Evolutionary conservation across 108 stramenopile genomes (phyloP), one percentile per base, ranked within the genome.

Genomic region (Nitzschia sp.): DNA sequence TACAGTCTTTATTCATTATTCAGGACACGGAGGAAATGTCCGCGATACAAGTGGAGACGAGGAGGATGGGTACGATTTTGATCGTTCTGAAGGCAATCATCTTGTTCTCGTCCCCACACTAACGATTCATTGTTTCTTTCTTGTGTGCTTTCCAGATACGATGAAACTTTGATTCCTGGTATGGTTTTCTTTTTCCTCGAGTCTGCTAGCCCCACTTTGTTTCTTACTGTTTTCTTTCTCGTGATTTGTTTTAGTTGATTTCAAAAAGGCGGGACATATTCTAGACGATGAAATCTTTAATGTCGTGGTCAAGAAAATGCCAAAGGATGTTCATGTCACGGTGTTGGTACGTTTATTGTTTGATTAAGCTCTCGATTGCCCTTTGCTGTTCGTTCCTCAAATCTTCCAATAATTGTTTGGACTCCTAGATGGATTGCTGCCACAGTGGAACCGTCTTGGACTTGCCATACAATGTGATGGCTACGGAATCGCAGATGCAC

Each of bases 121-220:
- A n/a, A n/a, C n/a, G n/a, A n/a, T n/a, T n/a, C n/a, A n/a, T n/a
- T n/a, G n/a, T n/a, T n/a, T n/a, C n/a, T n/a, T n/a, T n/a, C n/a
- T n/a, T n/a, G n/a, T n/a, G n/a, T n/a, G n/a, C n/a, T n/a, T n/a
- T n/a, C n/a, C n/a, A n/a, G n/a, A n/a, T n/a, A n/a, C n/a, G 74
- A 75, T 46, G 74, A 75, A 74, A 96, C 97, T 13, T 64, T 97
- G 69, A 91, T 95, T 59, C 97, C 95, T 23, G 85, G n/a, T n/a
- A n/a, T n/a, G n/a, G n/a, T n/a, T n/a, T n/a, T n/a, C n/a, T n/a
- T n/a, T n/a, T n/a, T n/a, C n/a, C n/a, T n/a, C n/a, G n/a, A n/a
- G n/a, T n/a, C n/a, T n/a, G n/a, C n/a, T n/a, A n/a, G n/a, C n/a
- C n/a, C n/a, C n/a, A n/a, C n/a, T n/a, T n/a, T n/a, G n/a, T n/a